Conservation (phyloP, 345 rosid genomes). For the Pistacia integerrima region DNA sequence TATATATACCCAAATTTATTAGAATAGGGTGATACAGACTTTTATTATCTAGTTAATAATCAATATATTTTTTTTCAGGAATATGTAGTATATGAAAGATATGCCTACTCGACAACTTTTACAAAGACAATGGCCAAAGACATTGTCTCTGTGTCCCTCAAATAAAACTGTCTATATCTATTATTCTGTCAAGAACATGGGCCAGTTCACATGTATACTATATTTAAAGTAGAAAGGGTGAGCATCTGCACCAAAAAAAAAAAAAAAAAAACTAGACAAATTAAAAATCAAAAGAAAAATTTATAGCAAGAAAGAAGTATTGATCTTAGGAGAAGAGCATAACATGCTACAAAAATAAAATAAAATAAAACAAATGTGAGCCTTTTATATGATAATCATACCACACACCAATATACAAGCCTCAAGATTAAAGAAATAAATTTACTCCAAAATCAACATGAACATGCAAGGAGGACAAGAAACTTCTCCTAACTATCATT, state of each 20-base stretch:
- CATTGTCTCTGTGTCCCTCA: conserved; percentile 27
- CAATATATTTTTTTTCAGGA: conserved; percentile 10
- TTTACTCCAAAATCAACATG: not conserved
- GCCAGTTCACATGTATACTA: conserved; percentile 31
- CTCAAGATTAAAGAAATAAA: not conserved
- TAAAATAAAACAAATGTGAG: not conserved
- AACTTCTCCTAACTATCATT: not conserved
- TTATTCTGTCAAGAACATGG: conserved; percentile 23
- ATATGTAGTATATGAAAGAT: not conserved
- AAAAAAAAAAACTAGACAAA: not conserved
- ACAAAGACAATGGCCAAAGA: conserved; percentile 22
- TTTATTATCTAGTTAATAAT: conserved; percentile 6
- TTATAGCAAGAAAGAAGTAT: not conserved
- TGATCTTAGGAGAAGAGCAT: not conserved
- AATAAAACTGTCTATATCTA: conserved; percentile 13
- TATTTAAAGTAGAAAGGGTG: not conserved
- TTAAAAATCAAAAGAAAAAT: too few species aligned
- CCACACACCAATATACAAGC: not conserved
- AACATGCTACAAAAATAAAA: too few species aligned
- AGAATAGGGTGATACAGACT: not conserved
- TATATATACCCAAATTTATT: not conserved
- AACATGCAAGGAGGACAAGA: not conserved
- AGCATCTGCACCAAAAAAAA: not conserved
- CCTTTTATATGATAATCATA: not conserved
- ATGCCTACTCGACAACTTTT: conserved; percentile 12